phyloP scores from a whole-genome alignment of 257 asterid genomes.

The Petunia axillaris region DNA sequence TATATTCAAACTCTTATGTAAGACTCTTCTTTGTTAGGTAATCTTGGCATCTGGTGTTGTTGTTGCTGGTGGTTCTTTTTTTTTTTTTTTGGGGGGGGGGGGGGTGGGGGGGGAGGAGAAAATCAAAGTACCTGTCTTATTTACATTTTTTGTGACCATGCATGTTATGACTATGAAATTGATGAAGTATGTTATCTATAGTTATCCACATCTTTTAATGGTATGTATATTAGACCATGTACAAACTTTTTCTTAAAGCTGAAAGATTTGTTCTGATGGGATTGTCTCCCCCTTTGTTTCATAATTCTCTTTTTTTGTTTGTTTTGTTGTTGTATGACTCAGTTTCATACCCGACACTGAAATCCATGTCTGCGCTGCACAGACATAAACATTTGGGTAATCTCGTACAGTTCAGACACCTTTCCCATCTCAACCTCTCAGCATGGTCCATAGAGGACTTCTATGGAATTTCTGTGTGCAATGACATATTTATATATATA shows the following conservation, averaged over 20 bases:
- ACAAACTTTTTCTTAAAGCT: background rate
- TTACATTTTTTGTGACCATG: background rate
- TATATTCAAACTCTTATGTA: background rate
- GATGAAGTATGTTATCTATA: conserved; percentile 4
- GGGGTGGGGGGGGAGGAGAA: no score
- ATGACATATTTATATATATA: background rate
- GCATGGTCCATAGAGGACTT: background rate
- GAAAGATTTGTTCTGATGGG: background rate
- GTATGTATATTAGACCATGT: background rate
- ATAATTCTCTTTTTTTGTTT: conserved; percentile 1
- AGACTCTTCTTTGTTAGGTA: conserved; percentile 8
- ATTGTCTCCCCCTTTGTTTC: background rate
- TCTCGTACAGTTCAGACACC: background rate
- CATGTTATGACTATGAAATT: conserved; percentile 3
- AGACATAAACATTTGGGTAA: background rate
- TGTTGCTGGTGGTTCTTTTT: background rate
- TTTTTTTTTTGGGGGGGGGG: no score
- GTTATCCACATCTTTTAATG: background rate
- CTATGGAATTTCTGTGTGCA: conserved; percentile 5
- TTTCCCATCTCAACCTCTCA: conserved; percentile 11
- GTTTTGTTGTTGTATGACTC: background rate
- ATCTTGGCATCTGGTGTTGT: background rate
- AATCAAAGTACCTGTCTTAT: background rate
- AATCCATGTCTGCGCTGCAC: background rate
- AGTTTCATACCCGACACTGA: background rate